These are phyloP conservation scores for Staphylotrichum tortipilum DNA, from an alignment of 495 filamentous ascomycete genomes.

Conservation along the genomic window DNA sequence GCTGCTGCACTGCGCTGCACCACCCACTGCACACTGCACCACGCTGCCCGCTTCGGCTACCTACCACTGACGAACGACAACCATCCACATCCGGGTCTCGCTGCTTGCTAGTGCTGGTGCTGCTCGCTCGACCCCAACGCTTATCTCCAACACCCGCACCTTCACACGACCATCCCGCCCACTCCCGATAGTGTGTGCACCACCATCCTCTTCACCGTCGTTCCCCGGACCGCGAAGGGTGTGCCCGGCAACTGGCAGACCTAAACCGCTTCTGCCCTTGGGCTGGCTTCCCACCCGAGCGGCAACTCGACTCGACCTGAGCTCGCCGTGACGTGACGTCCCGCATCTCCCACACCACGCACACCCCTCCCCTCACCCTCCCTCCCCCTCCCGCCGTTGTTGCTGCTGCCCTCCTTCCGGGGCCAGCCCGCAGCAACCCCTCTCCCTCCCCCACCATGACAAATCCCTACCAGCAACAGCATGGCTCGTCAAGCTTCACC, in stretches of 20 bases:
- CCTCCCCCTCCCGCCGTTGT: constrained; percentile 9
- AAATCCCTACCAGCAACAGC: constrained; percentile 24
- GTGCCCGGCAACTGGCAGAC: too few species aligned
- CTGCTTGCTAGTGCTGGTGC: too few species aligned
- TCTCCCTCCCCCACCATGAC: constrained; percentile 24
- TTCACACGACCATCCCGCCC: too few species aligned
- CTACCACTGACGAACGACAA: too few species aligned
- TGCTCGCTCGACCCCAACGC: constrained; percentile 2
- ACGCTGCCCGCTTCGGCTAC: too few species aligned
- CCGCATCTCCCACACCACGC: too few species aligned
- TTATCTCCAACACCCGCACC: constrained; percentile 2
- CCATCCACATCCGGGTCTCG: too few species aligned
- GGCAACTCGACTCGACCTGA: neutral
- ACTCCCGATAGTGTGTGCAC: neutral
- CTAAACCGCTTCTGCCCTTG: too few species aligned
- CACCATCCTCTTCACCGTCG: too few species aligned
- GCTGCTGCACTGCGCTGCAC: too few species aligned
- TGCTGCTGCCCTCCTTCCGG: constrained; percentile 9
- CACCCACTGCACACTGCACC: too few species aligned
- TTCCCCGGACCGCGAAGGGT: too few species aligned
- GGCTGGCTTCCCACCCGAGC: neutral
- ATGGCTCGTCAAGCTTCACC: constrained; percentile 11
- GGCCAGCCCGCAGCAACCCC: constrained; percentile 5
- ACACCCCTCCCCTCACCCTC: neutral
- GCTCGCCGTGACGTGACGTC: constrained; percentile 2